Evolutionary conservation across 306 rosid genomes (phyloP).

Genomic region (Glycyrrhiza uralensis): DNA sequence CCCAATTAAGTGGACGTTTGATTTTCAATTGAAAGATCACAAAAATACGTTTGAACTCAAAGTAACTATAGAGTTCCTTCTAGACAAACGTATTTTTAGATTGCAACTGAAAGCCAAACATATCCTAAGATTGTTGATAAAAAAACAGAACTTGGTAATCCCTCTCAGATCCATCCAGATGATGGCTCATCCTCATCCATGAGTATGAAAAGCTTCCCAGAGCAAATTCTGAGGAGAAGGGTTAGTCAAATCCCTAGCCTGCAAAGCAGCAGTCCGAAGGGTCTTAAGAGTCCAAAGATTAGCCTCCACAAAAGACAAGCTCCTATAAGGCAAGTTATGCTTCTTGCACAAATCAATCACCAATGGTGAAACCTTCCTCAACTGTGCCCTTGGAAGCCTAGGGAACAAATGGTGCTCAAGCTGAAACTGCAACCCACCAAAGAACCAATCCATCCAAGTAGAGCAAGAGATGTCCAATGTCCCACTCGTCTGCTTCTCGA

Average conservation of each 20-base stretch:
- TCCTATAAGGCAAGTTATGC: slow-evolving; percentile 70
- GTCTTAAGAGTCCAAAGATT: slow-evolving; percentile 51
- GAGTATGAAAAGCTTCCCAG: slow-evolving; percentile 79
- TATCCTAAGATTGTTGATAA: too few species aligned
- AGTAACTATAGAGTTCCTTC: too few species aligned
- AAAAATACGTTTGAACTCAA: too few species aligned
- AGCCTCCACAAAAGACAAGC: slow-evolving; percentile 62
- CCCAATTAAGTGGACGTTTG: too few species aligned
- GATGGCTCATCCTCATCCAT: slow-evolving; percentile 37
- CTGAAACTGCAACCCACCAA: slow-evolving; percentile 73
- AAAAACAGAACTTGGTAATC: background rate
- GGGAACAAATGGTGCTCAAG: slow-evolving; percentile 70
- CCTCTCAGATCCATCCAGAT: background rate
- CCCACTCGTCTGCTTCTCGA: slow-evolving; percentile 66
- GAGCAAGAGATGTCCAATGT: slow-evolving; percentile 67
- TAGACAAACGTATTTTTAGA: too few species aligned
- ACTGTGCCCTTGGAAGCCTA: slow-evolving; percentile 59
- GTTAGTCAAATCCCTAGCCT: slow-evolving; percentile 37
- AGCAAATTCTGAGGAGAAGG: slow-evolving; percentile 49
- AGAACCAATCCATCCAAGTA: slow-evolving; percentile 77
- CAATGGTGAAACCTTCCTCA: slow-evolving; percentile 64
- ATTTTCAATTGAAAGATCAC: too few species aligned
- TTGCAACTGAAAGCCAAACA: too few species aligned
- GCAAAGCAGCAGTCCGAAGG: slow-evolving; percentile 55
- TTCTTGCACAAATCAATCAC: slow-evolving; percentile 71